A percentile compares a stretch with the other conserved stretches of the same genome.
phyloP scores from a whole-genome alignment of 106 monocot genomes.

The Ottelia alismoides region DNA sequence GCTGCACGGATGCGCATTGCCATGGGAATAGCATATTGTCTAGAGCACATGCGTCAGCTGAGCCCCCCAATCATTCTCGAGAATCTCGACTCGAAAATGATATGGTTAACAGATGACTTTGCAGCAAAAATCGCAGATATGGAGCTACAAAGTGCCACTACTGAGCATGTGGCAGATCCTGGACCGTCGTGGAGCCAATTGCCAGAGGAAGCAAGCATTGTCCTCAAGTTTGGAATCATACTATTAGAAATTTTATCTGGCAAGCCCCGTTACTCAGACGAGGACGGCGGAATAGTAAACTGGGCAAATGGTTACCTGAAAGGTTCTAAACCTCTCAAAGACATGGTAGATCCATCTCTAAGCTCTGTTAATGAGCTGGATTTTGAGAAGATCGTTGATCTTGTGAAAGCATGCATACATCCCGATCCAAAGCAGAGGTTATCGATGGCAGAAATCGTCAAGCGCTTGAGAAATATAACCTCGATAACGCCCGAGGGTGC shows the following conservation, averaged over 20 bases:
- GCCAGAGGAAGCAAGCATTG: conserved; percentile 18
- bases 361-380: conserved; percentile 30
- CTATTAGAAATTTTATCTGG: conserved; percentile 72
- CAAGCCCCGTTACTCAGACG: conserved; percentile 45
- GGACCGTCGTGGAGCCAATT: conserved; percentile 2
- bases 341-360: conserved; percentile 38
- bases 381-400: conserved; percentile 23
- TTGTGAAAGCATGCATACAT: conserved; percentile 38
- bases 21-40: conserved; percentile 24
- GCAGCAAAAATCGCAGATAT: conserved; percentile 68
- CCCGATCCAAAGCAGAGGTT: conserved; percentile 20
- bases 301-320: conserved; percentile 56
- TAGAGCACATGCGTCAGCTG: conserved; percentile 15
- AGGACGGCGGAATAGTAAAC: conserved; percentile 44
- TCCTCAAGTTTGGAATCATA: conserved; percentile 59
- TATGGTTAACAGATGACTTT: conserved; percentile 25
- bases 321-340: conserved; percentile 27
- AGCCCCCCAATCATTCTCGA: conserved; percentile 8
- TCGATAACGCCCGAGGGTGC: conserved; percentile 36
- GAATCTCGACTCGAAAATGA: conserved; percentile 8
- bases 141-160: conserved; percentile 22
- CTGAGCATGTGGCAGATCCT: background rate
- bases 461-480: conserved; percentile 33
- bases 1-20: conserved; percentile 11
- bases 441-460: conserved; percentile 27